phyloP scores from a whole-genome alignment of 2,329 filamentous ascomycete genomes.

The Botrytis tulipae region DNA sequence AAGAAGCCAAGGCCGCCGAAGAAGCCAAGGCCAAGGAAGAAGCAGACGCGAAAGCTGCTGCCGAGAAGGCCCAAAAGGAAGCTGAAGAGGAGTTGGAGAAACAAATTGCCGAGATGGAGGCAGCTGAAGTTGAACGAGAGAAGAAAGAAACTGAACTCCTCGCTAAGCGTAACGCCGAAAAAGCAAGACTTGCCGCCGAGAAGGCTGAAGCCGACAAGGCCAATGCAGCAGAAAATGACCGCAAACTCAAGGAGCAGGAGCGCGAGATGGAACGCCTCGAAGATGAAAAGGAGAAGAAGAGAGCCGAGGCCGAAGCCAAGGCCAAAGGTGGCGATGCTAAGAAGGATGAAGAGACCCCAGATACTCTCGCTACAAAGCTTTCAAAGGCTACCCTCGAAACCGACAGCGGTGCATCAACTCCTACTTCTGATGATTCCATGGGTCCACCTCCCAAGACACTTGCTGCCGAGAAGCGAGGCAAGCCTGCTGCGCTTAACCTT shows the following conservation, averaged over 20 bases:
- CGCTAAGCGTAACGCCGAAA: slow-evolving; percentile 37
- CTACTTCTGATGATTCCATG: slow-evolving; percentile 46
- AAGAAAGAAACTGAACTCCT: slow-evolving; percentile 40
- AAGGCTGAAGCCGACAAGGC: slow-evolving; percentile 48
- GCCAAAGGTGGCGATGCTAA: slow-evolving; percentile 26
- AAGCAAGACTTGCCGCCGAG: slow-evolving; percentile 42
- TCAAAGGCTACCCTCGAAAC: slow-evolving; percentile 50
- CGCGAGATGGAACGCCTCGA: slow-evolving; percentile 70
- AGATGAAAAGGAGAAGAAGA: slow-evolving; percentile 64
- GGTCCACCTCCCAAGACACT: slow-evolving; percentile 52
- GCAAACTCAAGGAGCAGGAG: slow-evolving; percentile 70
- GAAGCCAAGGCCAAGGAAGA: slow-evolving; percentile 41
- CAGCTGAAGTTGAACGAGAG: slow-evolving; percentile 38
- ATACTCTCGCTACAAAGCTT: slow-evolving; percentile 46
- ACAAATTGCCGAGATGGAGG: slow-evolving; percentile 58
- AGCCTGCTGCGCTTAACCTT: slow-evolving; percentile 87
- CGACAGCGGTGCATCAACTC: slow-evolving; percentile 45
- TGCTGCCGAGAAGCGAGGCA: slow-evolving; percentile 62
- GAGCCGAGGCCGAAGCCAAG: slow-evolving; percentile 48
- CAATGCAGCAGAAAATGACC: slow-evolving; percentile 57
- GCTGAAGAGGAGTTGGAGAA: slow-evolving; percentile 58
- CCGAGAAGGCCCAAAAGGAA: slow-evolving; percentile 40
- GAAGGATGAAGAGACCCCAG: slow-evolving; percentile 37
- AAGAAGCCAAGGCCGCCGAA: slow-evolving; percentile 35
- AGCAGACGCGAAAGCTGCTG: slow-evolving; percentile 37